Conservation (phyloP, 352 stramenopile species). For the Blastocystis sp. region DNA sequence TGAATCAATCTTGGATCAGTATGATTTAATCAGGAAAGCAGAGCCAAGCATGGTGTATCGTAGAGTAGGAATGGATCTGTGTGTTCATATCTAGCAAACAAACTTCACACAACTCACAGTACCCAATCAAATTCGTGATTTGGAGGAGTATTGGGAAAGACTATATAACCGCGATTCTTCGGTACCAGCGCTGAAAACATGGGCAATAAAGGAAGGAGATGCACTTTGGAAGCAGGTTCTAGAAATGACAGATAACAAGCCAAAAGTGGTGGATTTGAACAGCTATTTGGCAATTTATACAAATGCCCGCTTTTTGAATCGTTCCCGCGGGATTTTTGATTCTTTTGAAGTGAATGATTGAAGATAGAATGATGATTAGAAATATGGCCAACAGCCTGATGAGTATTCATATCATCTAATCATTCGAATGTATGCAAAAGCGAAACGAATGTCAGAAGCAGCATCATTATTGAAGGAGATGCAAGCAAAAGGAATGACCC, state of each 20-base stretch:
- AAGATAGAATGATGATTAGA: neutral
- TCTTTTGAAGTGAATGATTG: neutral
- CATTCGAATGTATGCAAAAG: conserved; percentile 42
- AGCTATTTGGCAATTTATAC: conserved; percentile 1
- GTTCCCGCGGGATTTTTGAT: neutral
- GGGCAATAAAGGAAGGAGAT: neutral
- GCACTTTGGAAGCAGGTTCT: neutral
- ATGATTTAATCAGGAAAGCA: neutral
- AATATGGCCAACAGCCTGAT: neutral
- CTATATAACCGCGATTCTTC: neutral
- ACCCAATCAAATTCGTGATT: neutral
- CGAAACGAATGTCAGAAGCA: conserved; percentile 5
- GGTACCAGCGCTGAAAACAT: conserved; percentile 9
- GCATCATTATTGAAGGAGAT: conserved; percentile 6
- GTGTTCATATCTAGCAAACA: neutral
- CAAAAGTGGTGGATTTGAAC: neutral
- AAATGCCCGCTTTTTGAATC: neutral
- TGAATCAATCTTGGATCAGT: neutral
- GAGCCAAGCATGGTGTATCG: conserved; percentile 33
- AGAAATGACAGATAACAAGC: neutral
- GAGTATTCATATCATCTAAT: conserved; percentile 35
- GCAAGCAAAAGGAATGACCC: conserved; percentile 31
- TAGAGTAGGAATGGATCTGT: neutral
- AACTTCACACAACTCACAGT: neutral
- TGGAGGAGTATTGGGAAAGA: conserved; percentile 5